Evolutionary conservation across 164 flowering plant genomes (phyloP), one percentile per base, ranked within the genome.

Genomic region (Chimonanthus praecox): DNA sequence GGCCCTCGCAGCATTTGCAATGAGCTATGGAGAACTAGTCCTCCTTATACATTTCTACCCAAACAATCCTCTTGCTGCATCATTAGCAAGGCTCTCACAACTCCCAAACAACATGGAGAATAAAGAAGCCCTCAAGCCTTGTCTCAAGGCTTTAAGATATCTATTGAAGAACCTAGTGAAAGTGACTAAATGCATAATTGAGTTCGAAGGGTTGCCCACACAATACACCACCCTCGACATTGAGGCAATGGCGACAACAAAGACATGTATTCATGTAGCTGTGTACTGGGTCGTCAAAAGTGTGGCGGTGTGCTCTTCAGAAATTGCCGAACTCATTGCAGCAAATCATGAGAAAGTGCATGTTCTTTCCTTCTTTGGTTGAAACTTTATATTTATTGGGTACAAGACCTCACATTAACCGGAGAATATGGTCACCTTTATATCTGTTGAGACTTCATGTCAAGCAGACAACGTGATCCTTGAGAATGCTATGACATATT

Each of bases 201-300:
- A 77, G 71, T 85, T 87, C 50, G 89, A 88, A 74, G 51, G 81
- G 72, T 72, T 89, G 68, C 87, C 87, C 18, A 4, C 76, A 60
- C 62, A 75, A 71, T 71, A 82, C 13, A 73, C 82, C 54, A 68
- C 74, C 71, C 75, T 81, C 46, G 89, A 89, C 48, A 20, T 63
- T 15, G 76, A 84, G 8, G 73, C 58, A 8, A 47, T 79, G 64
- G 54, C 74, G 7, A 49, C 64, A 33, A 71, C 84, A 44, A 85
- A 80, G 74, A 72, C 83, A 15, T 77, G 74, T 51, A 84, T 94
- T 49, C 86, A 84, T 65, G 49, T 79, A 50, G 88, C 90, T 45
- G 80, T 87, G 7, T 94, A 90, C 75, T 90, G 97, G 98, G 80
- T 88, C 72, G 73, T 83, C 18, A 88, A 86, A 83, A 86, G 95